These are phyloP conservation scores for Trametes meyenii DNA, from an alignment of 768 basidiomycete genomes.

Conservation along the genomic window DNA sequence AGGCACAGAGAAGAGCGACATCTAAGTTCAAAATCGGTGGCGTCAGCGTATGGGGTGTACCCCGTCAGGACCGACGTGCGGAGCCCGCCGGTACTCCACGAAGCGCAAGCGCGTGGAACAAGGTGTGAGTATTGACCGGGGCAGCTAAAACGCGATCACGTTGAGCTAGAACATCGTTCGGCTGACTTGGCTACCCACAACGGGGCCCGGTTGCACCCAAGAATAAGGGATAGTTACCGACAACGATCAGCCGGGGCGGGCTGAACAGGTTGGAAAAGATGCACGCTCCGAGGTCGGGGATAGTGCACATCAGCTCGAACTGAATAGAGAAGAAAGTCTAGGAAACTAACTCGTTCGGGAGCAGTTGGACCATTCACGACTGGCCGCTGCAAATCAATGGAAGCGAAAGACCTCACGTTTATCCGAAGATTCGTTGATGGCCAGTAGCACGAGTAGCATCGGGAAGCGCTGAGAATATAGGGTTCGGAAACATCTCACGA, in stretches of 20 bases:
- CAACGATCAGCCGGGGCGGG: neutral
- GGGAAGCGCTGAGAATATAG: neutral
- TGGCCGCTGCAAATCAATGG: conserved; percentile 1
- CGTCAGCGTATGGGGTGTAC: neutral
- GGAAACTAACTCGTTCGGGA: conserved; percentile 8
- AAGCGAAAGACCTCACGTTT: conserved; percentile 21
- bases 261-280: neutral
- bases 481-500: neutral
- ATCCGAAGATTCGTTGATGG: conserved; percentile 13
- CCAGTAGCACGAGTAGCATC: conserved; percentile 2
- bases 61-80: no score
- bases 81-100: no score
- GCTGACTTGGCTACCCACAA: no score
- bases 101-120: no score
- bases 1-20: conserved; percentile 13
- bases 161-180: no score
- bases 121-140: no score
- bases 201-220: no score
- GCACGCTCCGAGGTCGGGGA: neutral
- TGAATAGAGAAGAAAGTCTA: conserved; percentile 6
- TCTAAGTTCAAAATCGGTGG: neutral
- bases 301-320: neutral
- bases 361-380: neutral
- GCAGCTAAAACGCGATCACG: no score
- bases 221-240: neutral